Evolutionary conservation across 768 basidiomycete genomes (phyloP).

Genomic region (Collybia sordida): DNA sequence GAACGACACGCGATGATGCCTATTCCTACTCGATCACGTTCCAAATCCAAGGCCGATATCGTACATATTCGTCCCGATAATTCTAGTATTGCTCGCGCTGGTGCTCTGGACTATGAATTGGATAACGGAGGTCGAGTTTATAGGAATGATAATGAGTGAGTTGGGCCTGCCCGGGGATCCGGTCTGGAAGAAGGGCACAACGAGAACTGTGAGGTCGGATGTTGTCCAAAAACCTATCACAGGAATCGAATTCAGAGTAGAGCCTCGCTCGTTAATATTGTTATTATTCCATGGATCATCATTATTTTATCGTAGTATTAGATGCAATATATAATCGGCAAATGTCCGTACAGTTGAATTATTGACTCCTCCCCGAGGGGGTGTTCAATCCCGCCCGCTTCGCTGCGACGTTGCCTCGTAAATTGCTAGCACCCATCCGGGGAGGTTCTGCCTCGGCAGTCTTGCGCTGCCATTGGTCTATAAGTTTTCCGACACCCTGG

Average conservation of each 20-base stretch:
- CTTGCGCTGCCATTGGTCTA: conserved; percentile 88
- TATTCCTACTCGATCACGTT: conserved; percentile 36
- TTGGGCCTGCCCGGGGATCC: conserved; percentile 45
- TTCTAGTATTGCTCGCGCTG: conserved; percentile 65
- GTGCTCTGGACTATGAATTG: conserved; percentile 54
- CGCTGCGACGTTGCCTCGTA: conserved; percentile 33
- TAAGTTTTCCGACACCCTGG: conserved; percentile 80
- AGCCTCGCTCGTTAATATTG: neutral
- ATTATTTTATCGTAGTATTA: neutral
- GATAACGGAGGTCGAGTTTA: conserved; percentile 49
- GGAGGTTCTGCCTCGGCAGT: conserved; percentile 55
- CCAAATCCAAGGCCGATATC: conserved; percentile 53
- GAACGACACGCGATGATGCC: conserved; percentile 16
- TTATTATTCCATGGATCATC: conserved; percentile 8
- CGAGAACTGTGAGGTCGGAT: conserved; percentile 36
- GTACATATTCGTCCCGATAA: conserved; percentile 65
- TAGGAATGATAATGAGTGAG: conserved; percentile 31
- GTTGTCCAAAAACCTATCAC: conserved; percentile 7
- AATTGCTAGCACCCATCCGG: conserved; percentile 25
- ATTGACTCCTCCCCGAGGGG: conserved; percentile 3
- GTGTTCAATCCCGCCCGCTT: conserved; percentile 38
- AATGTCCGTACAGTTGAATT: conserved; percentile 1
- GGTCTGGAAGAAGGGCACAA: conserved; percentile 53
- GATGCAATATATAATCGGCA: conserved; percentile 11
- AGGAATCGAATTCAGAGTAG: conserved; percentile 25